Base-by-base conservation (phyloP, 169 alveolate genomes). In the Cryptosporidium viatorum region DNA sequence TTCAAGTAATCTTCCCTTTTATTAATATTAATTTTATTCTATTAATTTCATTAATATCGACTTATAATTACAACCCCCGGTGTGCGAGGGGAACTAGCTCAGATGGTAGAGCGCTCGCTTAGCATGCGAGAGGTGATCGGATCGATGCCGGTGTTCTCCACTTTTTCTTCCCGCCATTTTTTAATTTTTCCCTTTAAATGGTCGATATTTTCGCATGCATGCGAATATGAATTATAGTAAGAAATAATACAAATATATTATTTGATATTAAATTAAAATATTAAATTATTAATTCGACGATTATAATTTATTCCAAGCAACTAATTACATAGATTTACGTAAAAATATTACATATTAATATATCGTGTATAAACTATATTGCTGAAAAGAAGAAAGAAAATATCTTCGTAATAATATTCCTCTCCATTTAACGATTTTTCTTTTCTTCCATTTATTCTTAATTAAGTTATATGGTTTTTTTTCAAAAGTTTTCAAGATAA, bases 71-170 rank as follows among this genome's bases (percentile, higher is more conserved):
- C 33, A 29, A 0, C 5, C 48, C 2, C 12, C 33, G 0, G 23
- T 14, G 21, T 6, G 21, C 16, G 23, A 85, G 97, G 98, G 98
- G 97, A 96, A 95, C 99, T 97, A 97, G 99, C 99, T 98, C 99
- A 97, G 97, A 97, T 97, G 99, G 99, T 97, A 98, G 99, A 97
- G 99, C 99, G 99, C 99, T 96, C 99, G 99, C 99, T 98, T 97
- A 97, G 99, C 99, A 97, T 97, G 99, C 99, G 99, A 97, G 99
- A 98, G 99, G 99, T 97, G 97, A 98, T 96, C 99, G 99, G 99
- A 97, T 98, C 99, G 99, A 97, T 96, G 96, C 99, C 99, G 99
- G 93, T 95, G 97, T 94, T 95, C 95, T 95, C 97, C 98, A 96
- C 71, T 91, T 93, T 93, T 95, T 96, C 10, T 31, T n/a, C 67